These are phyloP conservation scores for Colletotrichum sp. DNA, from an alignment of 2,329 filamentous ascomycete species.

Conservation along the genomic window DNA sequence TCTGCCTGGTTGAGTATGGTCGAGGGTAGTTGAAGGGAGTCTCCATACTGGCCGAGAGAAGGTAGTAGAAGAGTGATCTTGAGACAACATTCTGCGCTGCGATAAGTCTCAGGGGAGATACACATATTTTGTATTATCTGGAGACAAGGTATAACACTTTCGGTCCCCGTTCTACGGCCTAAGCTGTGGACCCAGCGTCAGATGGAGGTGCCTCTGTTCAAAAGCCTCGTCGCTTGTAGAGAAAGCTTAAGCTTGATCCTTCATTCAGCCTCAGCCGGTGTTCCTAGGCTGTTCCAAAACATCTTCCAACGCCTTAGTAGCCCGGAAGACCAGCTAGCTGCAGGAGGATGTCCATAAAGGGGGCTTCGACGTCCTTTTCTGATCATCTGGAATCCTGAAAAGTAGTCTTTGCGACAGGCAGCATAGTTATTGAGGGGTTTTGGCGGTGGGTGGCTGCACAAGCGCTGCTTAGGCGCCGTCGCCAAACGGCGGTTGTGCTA, in stretches of 20 bases:
- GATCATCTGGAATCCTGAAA: background rate
- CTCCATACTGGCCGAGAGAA: background rate
- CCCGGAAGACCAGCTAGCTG: background rate
- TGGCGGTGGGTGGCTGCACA: background rate
- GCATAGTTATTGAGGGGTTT: background rate
- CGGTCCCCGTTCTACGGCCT: background rate
- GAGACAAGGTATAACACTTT: background rate
- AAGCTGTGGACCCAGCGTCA: background rate
- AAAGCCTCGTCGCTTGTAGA: background rate
- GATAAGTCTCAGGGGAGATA: background rate
- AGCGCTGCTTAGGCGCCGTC: background rate
- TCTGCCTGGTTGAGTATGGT: background rate
- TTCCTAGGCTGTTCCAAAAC: background rate
- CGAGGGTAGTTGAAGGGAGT: background rate
- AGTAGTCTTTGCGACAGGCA: background rate
- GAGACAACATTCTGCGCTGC: background rate
- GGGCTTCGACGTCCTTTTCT: background rate
- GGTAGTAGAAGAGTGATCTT: background rate
- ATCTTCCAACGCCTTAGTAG: background rate
- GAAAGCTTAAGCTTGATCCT: background rate
- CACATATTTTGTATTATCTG: background rate
- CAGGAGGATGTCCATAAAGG: background rate
- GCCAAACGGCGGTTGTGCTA: background rate
- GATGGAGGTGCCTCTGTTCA: background rate
- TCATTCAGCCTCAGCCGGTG: background rate